A percentile compares a stretch with the other conserved stretches of the same genome.
Evolutionary conservation across 495 filamentous ascomycete species (phyloP).

Genomic region (Cetradonia linearis): DNA sequence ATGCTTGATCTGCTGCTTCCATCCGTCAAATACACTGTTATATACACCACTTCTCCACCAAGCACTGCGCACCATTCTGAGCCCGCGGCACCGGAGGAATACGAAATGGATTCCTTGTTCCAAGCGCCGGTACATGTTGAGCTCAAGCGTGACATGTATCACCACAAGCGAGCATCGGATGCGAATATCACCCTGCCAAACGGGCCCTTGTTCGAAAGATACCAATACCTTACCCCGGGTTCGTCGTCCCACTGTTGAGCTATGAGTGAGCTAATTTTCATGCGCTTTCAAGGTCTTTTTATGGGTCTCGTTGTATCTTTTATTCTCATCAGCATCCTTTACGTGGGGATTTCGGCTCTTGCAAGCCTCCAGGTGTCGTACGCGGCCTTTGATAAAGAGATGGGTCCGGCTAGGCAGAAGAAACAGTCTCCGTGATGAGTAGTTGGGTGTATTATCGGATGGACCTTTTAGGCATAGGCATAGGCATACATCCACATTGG

Average conservation of each 20-base stretch:
- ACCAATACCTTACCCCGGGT: slow-evolving; percentile 79
- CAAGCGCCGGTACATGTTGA: slow-evolving; percentile 45
- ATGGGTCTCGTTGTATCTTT: slow-evolving; percentile 62
- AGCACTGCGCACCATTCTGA: neutral
- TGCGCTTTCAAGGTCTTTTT: slow-evolving; percentile 54
- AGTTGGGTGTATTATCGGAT: neutral
- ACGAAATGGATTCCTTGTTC: slow-evolving; percentile 44
- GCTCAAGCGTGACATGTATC: slow-evolving; percentile 44
- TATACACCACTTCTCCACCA: slow-evolving; percentile 46
- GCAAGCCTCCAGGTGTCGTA: slow-evolving; percentile 78
- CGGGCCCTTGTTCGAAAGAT: slow-evolving; percentile 73
- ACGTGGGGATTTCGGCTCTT: slow-evolving; percentile 65
- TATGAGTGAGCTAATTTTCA: neutral
- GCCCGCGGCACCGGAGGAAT: slow-evolving; percentile 32
- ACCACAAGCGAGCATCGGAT: slow-evolving; percentile 29
- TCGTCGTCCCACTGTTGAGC: neutral
- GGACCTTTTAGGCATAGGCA: neutral
- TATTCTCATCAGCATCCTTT: slow-evolving; percentile 63
- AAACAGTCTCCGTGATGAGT: slow-evolving; percentile 42
- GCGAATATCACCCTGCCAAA: slow-evolving; percentile 28
- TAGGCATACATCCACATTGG: too few relatives aligned
- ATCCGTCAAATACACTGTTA: slow-evolving; percentile 45
- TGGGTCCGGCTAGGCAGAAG: slow-evolving; percentile 74
- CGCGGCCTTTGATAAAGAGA: slow-evolving; percentile 93
- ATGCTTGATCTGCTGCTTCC: slow-evolving; percentile 46